A percentile compares a stretch with the other conserved stretches of the same genome.
Evolutionary conservation across 306 rosid species (phyloP).

Genomic region (Castanea mollissima): DNA sequence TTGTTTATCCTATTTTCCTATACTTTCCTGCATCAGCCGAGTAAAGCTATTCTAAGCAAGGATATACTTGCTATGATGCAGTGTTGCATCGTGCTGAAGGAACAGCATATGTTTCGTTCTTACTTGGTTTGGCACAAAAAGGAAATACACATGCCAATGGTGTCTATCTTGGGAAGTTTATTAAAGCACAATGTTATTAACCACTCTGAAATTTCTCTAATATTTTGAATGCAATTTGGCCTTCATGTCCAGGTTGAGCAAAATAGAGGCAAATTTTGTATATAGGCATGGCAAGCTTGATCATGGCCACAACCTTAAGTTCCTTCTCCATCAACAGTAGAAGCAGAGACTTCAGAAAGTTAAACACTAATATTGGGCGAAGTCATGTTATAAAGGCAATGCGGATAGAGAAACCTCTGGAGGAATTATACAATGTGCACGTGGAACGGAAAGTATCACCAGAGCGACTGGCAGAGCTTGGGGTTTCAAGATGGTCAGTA

Average conservation of each 20-base stretch:
- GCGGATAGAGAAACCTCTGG: conserved; percentile 66
- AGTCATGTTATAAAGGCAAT: conserved; percentile 45
- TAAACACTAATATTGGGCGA: conserved; percentile 13
- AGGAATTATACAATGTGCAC: conserved; percentile 72
- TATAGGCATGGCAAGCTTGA: conserved; percentile 51
- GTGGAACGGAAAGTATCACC: conserved; percentile 65
- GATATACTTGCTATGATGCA: neutral
- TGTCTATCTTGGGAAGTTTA: neutral
- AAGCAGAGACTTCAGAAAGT: conserved; percentile 24
- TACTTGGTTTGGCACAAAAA: neutral
- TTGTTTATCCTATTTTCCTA: too few species aligned
- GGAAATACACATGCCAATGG: neutral
- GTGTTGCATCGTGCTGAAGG: neutral
- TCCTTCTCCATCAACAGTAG: conserved; percentile 34
- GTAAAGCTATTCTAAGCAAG: neutral
- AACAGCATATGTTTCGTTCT: neutral
- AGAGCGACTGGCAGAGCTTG: conserved; percentile 61
- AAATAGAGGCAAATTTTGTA: neutral
- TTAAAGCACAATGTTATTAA: neutral
- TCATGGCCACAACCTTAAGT: conserved; percentile 36
- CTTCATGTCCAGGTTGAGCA: conserved; percentile 11
- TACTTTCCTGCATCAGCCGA: neutral
- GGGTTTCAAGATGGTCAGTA: conserved; percentile 76
- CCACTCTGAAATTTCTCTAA: neutral
- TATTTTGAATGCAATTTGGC: conserved; percentile 19